phyloP scores from a whole-genome alignment of 441 rosid species.

The Syzygium malaccense region DNA sequence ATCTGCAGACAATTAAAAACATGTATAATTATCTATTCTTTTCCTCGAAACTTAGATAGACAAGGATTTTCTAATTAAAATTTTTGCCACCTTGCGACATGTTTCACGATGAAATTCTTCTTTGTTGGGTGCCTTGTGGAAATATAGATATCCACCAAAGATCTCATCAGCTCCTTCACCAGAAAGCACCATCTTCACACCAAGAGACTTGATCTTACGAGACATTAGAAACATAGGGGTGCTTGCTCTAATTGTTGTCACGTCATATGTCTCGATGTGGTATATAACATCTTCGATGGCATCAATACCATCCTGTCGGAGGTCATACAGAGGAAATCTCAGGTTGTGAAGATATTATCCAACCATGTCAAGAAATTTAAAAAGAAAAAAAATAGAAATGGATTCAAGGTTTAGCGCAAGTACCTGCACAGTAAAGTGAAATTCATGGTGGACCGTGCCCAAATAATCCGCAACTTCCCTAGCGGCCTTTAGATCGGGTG shows the following conservation, averaged over 20 bases:
- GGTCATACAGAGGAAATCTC: not conserved
- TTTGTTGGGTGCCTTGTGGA: conserved; percentile 92
- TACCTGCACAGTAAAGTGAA: conserved; percentile 84
- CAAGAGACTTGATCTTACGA: conserved; percentile 81
- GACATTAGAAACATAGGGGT: conserved; percentile 91
- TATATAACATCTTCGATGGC: conserved; percentile 86
- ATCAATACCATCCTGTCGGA: conserved; percentile 69
- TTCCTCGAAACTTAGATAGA: not conserved
- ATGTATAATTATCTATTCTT: not conserved
- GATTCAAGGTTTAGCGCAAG: not conserved
- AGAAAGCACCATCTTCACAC: conserved; percentile 92
- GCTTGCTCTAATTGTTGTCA: conserved; percentile 78
- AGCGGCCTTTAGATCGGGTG: conserved; percentile 87
- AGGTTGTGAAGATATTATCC: not conserved
- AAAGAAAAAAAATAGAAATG: not conserved
- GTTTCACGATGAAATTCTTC: conserved; percentile 81
- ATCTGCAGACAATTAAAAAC: conserved; percentile 33
- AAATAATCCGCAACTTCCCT: conserved; percentile 78
- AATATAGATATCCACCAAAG: conserved; percentile 86
- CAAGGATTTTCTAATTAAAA: not conserved
- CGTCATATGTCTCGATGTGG: conserved; percentile 86
- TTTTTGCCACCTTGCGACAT: conserved; percentile 58
- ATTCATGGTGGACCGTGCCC: conserved; percentile 86
- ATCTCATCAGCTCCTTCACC: conserved; percentile 93
- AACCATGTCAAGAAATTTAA: not conserved